A percentile compares a stretch with the other conserved stretches of the same genome.
phyloP scores from a whole-genome alignment of 2,329 filamentous ascomycete species.

The Lecanosticta acicola region DNA sequence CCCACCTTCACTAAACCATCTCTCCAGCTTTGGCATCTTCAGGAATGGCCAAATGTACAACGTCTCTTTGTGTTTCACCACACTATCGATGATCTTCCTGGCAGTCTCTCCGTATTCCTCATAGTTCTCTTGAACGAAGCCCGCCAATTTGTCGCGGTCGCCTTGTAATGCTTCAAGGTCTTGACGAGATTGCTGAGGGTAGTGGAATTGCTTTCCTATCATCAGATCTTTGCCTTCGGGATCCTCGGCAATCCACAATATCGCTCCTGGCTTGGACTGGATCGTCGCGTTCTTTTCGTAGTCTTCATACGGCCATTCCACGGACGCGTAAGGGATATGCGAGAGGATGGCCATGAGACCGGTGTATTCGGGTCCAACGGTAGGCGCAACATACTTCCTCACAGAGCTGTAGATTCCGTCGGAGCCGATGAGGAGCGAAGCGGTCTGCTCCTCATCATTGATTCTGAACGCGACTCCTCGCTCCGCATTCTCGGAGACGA shows the following conservation, averaged over 20 bases:
- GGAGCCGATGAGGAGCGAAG: slow-evolving; percentile 23
- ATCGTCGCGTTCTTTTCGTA: slow-evolving; percentile 33
- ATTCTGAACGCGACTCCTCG: slow-evolving; percentile 13
- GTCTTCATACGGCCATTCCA: slow-evolving; percentile 20
- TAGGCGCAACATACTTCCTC: slow-evolving; percentile 33
- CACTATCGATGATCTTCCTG: slow-evolving; percentile 19
- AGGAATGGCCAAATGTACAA: slow-evolving; percentile 27
- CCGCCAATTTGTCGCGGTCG: slow-evolving; percentile 23
- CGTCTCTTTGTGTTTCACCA: slow-evolving; percentile 14
- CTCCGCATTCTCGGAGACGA: slow-evolving; percentile 24
- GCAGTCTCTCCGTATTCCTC: slow-evolving; percentile 19
- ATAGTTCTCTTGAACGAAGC: slow-evolving; percentile 15
- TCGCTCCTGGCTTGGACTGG: slow-evolving; percentile 33
- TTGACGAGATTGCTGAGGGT: slow-evolving; percentile 30
- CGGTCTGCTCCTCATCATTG: slow-evolving; percentile 12
- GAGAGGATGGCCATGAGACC: slow-evolving; percentile 20
- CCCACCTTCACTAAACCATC: slow-evolving; percentile 39
- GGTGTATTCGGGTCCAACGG: slow-evolving; percentile 20
- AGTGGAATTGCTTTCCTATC: slow-evolving; percentile 34
- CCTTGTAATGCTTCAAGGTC: slow-evolving; percentile 33
- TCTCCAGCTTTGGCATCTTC: slow-evolving; percentile 37
- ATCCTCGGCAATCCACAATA: slow-evolving; percentile 37
- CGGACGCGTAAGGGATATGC: slow-evolving; percentile 18
- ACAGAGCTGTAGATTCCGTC: slow-evolving; percentile 27
- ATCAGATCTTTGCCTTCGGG: slow-evolving; percentile 33